Base-by-base conservation (phyloP, 148 eudicot genomes). In the Chenopodium suecicum region DNA sequence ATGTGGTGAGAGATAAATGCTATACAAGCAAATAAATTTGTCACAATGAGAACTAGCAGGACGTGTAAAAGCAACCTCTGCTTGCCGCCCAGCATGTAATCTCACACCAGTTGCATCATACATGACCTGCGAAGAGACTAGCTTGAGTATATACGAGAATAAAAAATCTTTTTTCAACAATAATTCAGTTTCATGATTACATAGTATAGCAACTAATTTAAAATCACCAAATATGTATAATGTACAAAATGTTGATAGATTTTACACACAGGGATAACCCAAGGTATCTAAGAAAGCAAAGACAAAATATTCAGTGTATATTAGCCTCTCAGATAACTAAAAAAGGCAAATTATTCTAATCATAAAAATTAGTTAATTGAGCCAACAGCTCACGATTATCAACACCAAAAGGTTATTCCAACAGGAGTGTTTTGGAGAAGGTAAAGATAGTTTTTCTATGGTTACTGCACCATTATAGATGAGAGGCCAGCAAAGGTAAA, bases 21-120 rank as follows among this genome's bases (percentile, higher is more conserved):
- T 23, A 67, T 34, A 70, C 60, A 5, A 48, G 58, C 47, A 41
- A 23, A 22, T 14, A 73, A 73, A 73, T 12, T 14, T 29, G 31
- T 76, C 31, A 71, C 3, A 25, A n/a, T 11, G 41, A 75, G 37
- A 79, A 37, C 12, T 78, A 17, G 70, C 47, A 58, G 77, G 32
- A 22, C 1, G 52, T 11, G 60, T 27, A 58, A 75, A 50, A 34
- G 58, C 68, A 56, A 97, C 99, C 97, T 94, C 98, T 83, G 99
- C 99, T 86, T 97, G 99, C 73, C 98, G 92, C 37, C 99, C 99
- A 79, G 99, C 99, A 31, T 97, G 99, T 84, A 94, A 84, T 79
- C 99, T 85, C 79, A 97, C 95, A 67, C 99, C 99, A 85, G 91
- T 88, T 77, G 99, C 99, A 84, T 97, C 99, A 89, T 97, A 94